These are phyloP conservation scores for Diplosphaera chodatii DNA, from an alignment of 139 green algal species.

Conservation along the genomic window DNA sequence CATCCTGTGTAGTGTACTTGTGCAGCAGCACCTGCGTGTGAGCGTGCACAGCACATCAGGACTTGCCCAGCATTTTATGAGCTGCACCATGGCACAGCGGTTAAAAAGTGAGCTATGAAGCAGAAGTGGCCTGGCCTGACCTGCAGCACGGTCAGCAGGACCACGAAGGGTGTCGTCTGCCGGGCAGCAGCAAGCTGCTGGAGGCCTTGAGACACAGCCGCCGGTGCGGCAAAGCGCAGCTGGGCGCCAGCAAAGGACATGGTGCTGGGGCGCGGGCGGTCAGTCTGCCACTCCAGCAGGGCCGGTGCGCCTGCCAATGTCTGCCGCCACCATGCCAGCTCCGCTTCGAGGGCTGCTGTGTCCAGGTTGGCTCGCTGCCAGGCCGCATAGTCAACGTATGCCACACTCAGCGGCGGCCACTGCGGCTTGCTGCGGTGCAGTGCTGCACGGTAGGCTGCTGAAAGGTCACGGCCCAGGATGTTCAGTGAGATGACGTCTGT, in stretches of 20 bases:
- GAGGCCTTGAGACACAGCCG: neutral
- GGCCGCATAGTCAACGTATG: neutral
- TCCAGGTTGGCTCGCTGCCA: neutral
- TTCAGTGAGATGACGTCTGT: neutral
- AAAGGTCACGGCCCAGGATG: neutral
- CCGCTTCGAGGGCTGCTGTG: neutral
- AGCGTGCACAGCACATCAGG: no score
- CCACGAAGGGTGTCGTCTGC: neutral
- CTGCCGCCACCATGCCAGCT: neutral
- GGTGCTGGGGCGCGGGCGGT: neutral
- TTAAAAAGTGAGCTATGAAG: no score
- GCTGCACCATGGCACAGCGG: no score
- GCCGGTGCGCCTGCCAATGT: neutral
- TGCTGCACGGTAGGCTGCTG: neutral
- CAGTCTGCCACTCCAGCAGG: neutral
- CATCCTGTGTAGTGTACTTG: neutral
- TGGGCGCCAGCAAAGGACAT: neutral
- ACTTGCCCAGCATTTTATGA: no score
- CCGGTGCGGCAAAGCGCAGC: neutral
- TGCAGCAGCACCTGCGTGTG: slow-evolving; percentile 3
- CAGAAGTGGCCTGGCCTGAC: no score
- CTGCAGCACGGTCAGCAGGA: neutral
- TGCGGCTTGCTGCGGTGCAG: neutral
- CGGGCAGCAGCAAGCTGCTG: neutral
- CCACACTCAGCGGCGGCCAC: neutral